These are phyloP conservation scores for Geotrichum carabidarum DNA, from an alignment of 1,139 yeast genomes.

Conservation along the genomic window DNA sequence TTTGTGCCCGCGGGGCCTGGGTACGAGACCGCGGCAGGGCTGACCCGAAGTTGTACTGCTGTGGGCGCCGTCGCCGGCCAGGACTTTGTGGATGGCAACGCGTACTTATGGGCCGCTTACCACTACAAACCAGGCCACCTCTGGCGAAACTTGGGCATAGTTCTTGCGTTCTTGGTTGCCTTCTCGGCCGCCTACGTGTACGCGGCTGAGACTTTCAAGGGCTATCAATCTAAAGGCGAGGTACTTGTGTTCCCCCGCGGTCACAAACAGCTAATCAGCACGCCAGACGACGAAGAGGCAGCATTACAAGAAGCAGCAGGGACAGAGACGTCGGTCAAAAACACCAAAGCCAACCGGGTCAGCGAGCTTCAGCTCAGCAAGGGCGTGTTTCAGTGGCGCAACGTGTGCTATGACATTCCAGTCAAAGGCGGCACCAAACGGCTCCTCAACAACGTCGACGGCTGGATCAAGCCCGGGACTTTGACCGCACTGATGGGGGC, in stretches of 20 bases:
- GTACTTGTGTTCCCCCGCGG: constrained; percentile 61
- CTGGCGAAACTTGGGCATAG: constrained; percentile 84
- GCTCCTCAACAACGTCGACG: constrained; percentile 65
- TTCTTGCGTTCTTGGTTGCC: constrained; percentile 50
- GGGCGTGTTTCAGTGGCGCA: constrained; percentile 72
- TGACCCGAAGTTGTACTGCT: constrained; percentile 52
- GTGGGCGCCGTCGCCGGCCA: constrained; percentile 63
- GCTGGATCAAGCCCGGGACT: constrained; percentile 78
- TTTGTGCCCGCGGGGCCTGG: constrained; percentile 52
- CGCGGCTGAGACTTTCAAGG: constrained; percentile 62
- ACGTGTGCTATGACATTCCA: constrained; percentile 67
- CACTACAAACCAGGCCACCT: constrained; percentile 53
- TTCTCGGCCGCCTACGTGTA: constrained; percentile 53
- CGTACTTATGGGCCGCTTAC: constrained; percentile 47
- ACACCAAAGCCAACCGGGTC: constrained; percentile 12
- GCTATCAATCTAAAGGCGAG: constrained; percentile 81
- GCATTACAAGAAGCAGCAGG: not conserved
- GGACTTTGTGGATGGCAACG: constrained; percentile 51
- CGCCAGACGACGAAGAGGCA: constrained; percentile 27
- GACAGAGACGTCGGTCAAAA: not conserved
- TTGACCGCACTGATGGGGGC: constrained; percentile 81
- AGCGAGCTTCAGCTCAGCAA: constrained; percentile 21
- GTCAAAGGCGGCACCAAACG: constrained; percentile 54
- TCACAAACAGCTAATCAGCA: constrained; percentile 34
- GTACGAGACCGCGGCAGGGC: constrained; percentile 40